Evolutionary conservation across 2,329 filamentous ascomycete species (phyloP), one percentile per base, ranked within the genome.

Genomic region (Metarhizium humberi): DNA sequence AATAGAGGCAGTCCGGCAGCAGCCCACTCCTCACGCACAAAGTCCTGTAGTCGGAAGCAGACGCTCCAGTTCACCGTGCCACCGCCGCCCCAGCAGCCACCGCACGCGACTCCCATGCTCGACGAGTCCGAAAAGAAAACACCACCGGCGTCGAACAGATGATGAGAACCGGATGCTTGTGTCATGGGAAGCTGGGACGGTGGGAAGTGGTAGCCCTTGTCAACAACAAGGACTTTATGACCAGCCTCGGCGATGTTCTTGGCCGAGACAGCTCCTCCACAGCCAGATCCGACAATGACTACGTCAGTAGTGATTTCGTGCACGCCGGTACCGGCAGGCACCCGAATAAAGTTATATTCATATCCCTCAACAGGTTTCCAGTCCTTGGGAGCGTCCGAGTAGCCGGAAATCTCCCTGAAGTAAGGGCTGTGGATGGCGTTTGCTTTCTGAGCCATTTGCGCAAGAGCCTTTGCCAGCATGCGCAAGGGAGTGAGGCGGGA

Each of bases 51-150:
- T 61, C 78, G 75, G 52, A 85, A 72, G 52, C 74, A 74, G 8
- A 81, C 81, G 63, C 78, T 87, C 91, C 91, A 96, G 70, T 96
- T 96, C 62, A 96, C 72, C 0, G 89, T 90, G 6, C 91, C 91
- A 55, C 92, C 92, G 46, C 92, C 92, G 34, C 92, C 92, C 82
- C 87, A 95, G 36, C 81, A 81, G 55, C 82, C 80, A 2, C 88
- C 92, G 0, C 87, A 81, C 3, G 88, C 67, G 13, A 92, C 69
- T 16, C 73, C 79, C 36, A 86, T 74, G 6, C 79, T 78, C 11
- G 74, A 73, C 63, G 87, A 79, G 57, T 86, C 75, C 58, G 76
- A 75, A 61, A 77, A 63, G 5, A 79, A 62, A 18, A 81, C 68
- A 7, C 87, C 87, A 25, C 80, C 80, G 58, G 82, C 83, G 62